Evolutionary conservation across 176 grass and related monocot species (phyloP), one percentile per base, ranked within the genome.

Genomic region (Olyra latifolia): DNA sequence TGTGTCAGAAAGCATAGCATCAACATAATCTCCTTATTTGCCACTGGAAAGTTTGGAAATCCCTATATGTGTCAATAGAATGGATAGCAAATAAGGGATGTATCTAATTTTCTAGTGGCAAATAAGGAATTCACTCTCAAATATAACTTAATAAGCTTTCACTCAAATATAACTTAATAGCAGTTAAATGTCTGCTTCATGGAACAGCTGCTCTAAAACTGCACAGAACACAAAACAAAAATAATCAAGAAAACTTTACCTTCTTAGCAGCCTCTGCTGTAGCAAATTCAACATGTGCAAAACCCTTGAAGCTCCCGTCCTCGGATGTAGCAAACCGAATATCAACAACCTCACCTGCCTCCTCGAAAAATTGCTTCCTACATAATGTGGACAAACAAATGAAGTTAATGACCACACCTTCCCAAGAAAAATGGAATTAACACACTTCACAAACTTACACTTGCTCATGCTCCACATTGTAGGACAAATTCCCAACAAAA

Each of bases 231-330:
- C 43, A 38, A 38, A 20, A 69, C 23, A 52, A 47, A 70, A 3
- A 17, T 47, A 72, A 63, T 23, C 3, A 59, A 64, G 16, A 53
- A 59, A 43, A 6, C 4, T 6, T 76, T 24, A 97, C 94, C 87
- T 93, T 97, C 29, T 86, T 48, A 86, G 88, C 94, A 41, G 66
- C 89, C 88, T 91, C 89, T 68, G 56, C 15, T 29, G 91, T 85
- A 22, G 89, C 72, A 49, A 97, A 97, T 85, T 93, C 91, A 77
- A 97, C 89, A 89, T 97, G 91, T 7, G 58, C 89, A 85, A 63
- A 97, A 16, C 94, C 94, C 75, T 55, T 93, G 15, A 75, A 86
- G 12, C 35, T 61, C 10, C 88, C 88, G 80, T 93, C 88, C 13
- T 83, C 84, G 43, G 41, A 40, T 10, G 65, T 80, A 62, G 69